Evolutionary conservation across 805 yeast genomes (phyloP).

Genomic region (Lipomyces spencermartinsiae): DNA sequence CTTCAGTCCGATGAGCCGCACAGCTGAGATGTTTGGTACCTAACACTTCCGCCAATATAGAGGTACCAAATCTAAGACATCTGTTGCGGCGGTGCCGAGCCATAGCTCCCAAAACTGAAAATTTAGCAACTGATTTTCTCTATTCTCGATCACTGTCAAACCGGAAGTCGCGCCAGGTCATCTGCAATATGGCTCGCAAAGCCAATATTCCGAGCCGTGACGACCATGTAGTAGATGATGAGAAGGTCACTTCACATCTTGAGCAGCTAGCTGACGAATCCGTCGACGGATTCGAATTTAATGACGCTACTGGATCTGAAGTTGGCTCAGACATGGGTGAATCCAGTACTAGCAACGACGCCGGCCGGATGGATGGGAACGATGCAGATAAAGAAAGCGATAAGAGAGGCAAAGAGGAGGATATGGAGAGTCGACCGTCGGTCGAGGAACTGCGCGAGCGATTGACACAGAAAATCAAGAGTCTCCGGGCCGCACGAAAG

Average conservation of each 20-base stretch:
- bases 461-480: constrained; percentile 73
- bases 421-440: constrained; percentile 44
- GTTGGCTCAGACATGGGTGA: not conserved
- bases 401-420: not conserved
- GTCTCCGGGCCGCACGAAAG: constrained; percentile 77
- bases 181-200: constrained; percentile 1
- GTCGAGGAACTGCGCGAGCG: constrained; percentile 76
- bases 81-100: not conserved
- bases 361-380: not conserved
- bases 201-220: not conserved
- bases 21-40: too few species aligned
- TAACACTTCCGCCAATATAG: too few species aligned
- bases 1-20: too few species aligned
- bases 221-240: constrained; percentile 30
- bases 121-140: not conserved
- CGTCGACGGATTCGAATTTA: not conserved
- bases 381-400: constrained; percentile 27
- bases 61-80: not conserved
- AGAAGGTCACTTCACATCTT: not conserved
- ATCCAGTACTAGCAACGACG: not conserved
- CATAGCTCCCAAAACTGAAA: not conserved
- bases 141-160: not conserved
- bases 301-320: not conserved
- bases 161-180: not conserved
- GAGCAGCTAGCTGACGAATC: constrained; percentile 10